Base-by-base conservation (phyloP, 2,329 filamentous ascomycete species). In the Drechslerella dactyloides region DNA sequence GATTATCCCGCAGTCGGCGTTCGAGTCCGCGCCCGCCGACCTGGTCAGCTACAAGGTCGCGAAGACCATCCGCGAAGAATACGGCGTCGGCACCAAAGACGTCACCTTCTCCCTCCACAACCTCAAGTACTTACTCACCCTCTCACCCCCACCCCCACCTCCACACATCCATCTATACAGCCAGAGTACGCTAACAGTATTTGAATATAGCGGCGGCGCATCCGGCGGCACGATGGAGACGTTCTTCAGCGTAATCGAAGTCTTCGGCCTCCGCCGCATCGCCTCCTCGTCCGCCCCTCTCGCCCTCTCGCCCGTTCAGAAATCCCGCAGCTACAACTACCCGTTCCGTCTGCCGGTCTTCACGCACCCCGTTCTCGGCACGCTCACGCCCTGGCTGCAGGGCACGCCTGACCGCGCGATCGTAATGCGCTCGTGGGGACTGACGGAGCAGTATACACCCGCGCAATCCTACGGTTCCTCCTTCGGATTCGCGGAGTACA, bases 191-290 rank as follows among this genome's bases (percentile, higher is more conserved):
- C 48, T 55, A 65, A 60, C 0, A 10, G 46, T 42, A 21, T 13
- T 13, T 33, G 19, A 23, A 37, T n/a, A n/a, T 78, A 85, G 83
- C 50, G 78, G 80, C 24, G 76, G 79, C 0, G 83, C 85, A 1
- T 89, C 87, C 0, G 87, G 87, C n/a, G 87, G 87, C 52, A 88
- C 90, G 1, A 80, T 93, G 2, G 83, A 85, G 35, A 92, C 91
- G 0, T 81, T 87, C 2, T 79, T 97, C 13, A 84, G 78, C 52
- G 74, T 87, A 21, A 81, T 86, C 64, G 86, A 88, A 24, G 78
- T 79, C 51, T 87, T 83, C 76, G 79, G 80, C 21, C 56, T 85
- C 17, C 79, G 81, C 53, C 80, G 87, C 58, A 74, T 88, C 4
- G 77, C 76, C 13, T 80, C 79, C 1, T 79, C 84, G 1, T 77